Evolutionary conservation across 2,329 filamentous ascomycete species (phyloP), one percentile per base, ranked within the genome.

Genomic region (Aureobasidium sp.): DNA sequence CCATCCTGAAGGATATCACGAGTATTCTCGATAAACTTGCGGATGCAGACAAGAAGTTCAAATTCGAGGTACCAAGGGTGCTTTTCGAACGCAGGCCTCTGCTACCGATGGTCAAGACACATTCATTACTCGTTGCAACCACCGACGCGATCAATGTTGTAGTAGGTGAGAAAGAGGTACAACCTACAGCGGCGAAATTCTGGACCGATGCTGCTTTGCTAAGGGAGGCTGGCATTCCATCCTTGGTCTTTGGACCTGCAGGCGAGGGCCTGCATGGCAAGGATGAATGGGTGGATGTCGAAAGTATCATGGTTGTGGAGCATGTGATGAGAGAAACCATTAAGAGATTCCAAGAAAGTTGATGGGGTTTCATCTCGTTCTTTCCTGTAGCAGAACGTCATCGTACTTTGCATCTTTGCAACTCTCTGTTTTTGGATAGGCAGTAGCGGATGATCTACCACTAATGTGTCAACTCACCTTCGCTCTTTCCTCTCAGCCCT

Each of bases 231-330:
- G 55, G 55, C 1, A 59, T 59, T 46, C 55, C 55, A 5, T 34
- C 26, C 26, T 26, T 59, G 29, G n/a, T 59, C 5, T 59, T 59
- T 36, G 55, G 55, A 10, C 55, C 55, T 36, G 24, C 5, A 1
- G 55, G 55, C 5, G 39, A 46, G 20, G 55, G 55, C 9, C 12
- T 47, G 17, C 55, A 59, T 36, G 44, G 55, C 2, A 59, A 36
- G 27, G n/a, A 59, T n/a, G 55, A 59, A 26, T 59, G 55, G 55
- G 55, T 47, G 13, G 55, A 59, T 36, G 55, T 59, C 6, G 5
- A 34, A 9, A 59, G 55, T 47, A 46, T 59, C 26, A 26, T 27
- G 20, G 27, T 17, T 10, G 41, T 59, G 26, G 55, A 59, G 55
- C 27, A 17, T 4, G 44, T 59, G 32, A 44, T 59, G 55, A 36